Evolutionary conservation across 768 basidiomycete genomes (phyloP).

Genomic region (Porphyrellus cyaneotinctus): DNA sequence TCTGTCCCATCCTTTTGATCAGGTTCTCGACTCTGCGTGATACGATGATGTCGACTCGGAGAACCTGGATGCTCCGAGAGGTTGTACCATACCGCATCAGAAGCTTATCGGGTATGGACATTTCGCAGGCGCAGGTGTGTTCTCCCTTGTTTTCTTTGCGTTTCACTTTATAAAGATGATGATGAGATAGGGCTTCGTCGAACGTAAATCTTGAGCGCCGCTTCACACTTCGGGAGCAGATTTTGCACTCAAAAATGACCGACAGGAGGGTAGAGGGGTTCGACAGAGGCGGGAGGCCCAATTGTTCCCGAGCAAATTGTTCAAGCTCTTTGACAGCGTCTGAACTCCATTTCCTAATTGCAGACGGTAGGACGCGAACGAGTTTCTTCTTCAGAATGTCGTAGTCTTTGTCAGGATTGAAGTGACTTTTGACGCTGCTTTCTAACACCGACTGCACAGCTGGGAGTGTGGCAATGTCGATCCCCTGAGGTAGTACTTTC

Average conservation of each 20-base stretch:
- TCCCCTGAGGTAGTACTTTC: not conserved
- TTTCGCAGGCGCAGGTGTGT: not conserved
- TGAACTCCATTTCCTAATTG: conserved; percentile 7
- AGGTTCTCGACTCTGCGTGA: conserved; percentile 9
- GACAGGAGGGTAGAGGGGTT: conserved; percentile 3
- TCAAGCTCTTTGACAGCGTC: conserved; percentile 9
- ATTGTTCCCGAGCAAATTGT: not conserved
- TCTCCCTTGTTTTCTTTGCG: not conserved
- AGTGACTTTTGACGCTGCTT: not conserved
- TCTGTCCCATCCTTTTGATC: conserved; percentile 6
- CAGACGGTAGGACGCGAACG: not conserved
- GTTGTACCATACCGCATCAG: not conserved
- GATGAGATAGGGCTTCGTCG: conserved; percentile 7
- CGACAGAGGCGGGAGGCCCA: not conserved
- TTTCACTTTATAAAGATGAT: conserved; percentile 1
- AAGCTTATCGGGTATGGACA: not conserved
- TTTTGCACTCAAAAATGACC: conserved; percentile 12
- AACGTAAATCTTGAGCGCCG: not conserved
- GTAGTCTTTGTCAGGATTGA: not conserved
- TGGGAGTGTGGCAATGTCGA: conserved; percentile 7
- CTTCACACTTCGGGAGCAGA: not conserved
- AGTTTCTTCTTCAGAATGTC: not conserved
- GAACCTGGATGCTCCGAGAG: not conserved
- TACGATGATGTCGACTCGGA: conserved; percentile 5
- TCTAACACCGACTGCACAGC: not conserved